Percentiles rank a stretch among this genome's conserved stretches.
These are phyloP conservation scores for Magnusiomyces paraingens DNA, from an alignment of 1,139 yeast species.

Conservation along the genomic window DNA sequence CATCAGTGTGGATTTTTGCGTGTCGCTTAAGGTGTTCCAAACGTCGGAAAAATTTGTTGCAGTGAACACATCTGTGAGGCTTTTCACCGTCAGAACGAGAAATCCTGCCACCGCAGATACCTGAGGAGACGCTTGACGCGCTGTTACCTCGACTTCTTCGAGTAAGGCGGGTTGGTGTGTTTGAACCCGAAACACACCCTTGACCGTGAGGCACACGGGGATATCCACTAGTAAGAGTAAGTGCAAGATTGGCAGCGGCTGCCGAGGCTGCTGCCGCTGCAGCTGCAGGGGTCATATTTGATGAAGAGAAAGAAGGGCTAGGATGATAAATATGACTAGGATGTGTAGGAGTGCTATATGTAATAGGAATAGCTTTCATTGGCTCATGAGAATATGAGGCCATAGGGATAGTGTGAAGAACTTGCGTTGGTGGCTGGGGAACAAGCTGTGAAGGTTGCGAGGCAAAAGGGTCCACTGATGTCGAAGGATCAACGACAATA, in stretches of 20 bases:
- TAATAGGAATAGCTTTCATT: background rate
- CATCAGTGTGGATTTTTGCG: slow-evolving; percentile 79
- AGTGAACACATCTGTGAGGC: slow-evolving; percentile 54
- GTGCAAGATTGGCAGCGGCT: slow-evolving; percentile 16
- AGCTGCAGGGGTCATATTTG: slow-evolving; percentile 2
- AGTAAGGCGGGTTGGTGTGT: background rate
- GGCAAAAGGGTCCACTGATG: background rate
- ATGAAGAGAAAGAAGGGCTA: slow-evolving; percentile 2
- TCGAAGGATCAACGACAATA: background rate
- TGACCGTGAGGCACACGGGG: background rate
- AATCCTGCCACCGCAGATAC: background rate
- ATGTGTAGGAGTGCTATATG: slow-evolving; percentile 3
- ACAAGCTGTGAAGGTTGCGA: background rate
- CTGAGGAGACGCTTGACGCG: background rate
- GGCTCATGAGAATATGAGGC: background rate
- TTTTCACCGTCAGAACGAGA: slow-evolving; percentile 36
- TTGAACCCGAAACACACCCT: background rate
- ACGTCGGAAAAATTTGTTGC: slow-evolving; percentile 78
- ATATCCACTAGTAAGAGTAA: slow-evolving; percentile 4
- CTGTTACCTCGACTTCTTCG: background rate
- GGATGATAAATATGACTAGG: slow-evolving; percentile 5
- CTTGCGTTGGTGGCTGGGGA: background rate
- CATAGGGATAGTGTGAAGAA: background rate
- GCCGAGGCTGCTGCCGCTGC: slow-evolving; percentile 13
- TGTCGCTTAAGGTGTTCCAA: slow-evolving; percentile 93